phyloP scores from a whole-genome alignment of 495 filamentous ascomycete species.

The Hypomontagnella submonticulosa region DNA sequence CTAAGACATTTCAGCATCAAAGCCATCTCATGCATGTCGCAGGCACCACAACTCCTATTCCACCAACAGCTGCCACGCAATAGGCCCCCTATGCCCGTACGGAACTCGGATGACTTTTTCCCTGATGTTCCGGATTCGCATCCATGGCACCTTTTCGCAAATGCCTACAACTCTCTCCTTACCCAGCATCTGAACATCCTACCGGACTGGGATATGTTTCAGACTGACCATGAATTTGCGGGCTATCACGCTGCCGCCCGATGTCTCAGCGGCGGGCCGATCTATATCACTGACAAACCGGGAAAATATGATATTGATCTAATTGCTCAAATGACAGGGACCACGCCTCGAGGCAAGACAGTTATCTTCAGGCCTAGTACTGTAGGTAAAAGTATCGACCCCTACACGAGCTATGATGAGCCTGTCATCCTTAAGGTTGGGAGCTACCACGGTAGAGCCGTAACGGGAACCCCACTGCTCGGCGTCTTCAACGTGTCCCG shows the following conservation, averaged over 20 bases:
- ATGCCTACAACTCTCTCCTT: constrained; percentile 89
- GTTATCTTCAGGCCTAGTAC: constrained; percentile 80
- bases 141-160: constrained; percentile 93
- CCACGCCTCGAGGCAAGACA: constrained; percentile 72
- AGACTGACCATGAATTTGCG: constrained; percentile 80
- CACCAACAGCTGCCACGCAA: constrained; percentile 80
- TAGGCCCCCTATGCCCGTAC: constrained; percentile 73
- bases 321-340: constrained; percentile 78
- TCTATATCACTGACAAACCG: constrained; percentile 92
- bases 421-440: constrained; percentile 78
- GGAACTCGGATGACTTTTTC: constrained; percentile 96
- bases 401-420: constrained; percentile 80
- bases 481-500: constrained; percentile 84
- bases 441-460: constrained; percentile 71
- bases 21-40: constrained; percentile 93
- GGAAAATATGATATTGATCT: constrained; percentile 79
- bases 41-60: constrained; percentile 84
- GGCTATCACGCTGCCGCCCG: constrained; percentile 89
- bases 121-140: constrained; percentile 81
- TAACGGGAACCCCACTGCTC: constrained; percentile 77
- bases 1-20: constrained; percentile 79
- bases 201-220: constrained; percentile 99
- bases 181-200: constrained; percentile 67
- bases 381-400: constrained; percentile 73
- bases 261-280: constrained; percentile 88